These are phyloP conservation scores for Byssochlamys sp. DNA, from an alignment of 2,329 filamentous ascomycete genomes.

Conservation along the genomic window DNA sequence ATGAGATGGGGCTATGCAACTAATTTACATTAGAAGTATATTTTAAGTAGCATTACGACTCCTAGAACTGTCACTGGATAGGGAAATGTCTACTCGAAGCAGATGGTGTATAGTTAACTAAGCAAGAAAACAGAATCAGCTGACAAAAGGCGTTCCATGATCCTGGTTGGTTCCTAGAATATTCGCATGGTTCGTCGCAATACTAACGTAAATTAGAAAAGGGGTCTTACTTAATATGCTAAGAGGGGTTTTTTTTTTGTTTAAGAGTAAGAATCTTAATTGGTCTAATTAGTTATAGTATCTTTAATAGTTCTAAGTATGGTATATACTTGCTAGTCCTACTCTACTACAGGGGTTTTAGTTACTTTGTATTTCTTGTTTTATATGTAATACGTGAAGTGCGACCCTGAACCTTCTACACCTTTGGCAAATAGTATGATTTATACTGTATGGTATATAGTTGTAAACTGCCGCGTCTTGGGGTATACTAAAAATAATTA, in stretches of 20 bases:
- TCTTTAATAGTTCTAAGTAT: not conserved
- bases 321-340: not conserved
- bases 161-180: not conserved
- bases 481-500: not conserved
- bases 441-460: not conserved
- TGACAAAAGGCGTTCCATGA: not conserved
- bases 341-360: too few relatives aligned
- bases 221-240: not conserved
- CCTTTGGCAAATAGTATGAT: not conserved
- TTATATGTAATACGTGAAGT: too few relatives aligned
- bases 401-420: too few relatives aligned
- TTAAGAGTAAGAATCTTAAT: not conserved
- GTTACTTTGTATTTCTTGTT: too few relatives aligned
- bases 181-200: not conserved
- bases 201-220: not conserved
- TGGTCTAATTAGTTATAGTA: not conserved
- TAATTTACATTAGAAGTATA: too few relatives aligned
- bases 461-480: not conserved
- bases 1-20: not conserved
- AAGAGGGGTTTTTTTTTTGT: not conserved
- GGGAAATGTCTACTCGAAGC: too few relatives aligned
- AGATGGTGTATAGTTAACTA: too few relatives aligned
- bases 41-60: too few relatives aligned
- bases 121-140: too few relatives aligned
- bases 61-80: too few relatives aligned